Conservation (phyloP, 73 alveolate genomes). For the Stentor roeselii region DNA sequence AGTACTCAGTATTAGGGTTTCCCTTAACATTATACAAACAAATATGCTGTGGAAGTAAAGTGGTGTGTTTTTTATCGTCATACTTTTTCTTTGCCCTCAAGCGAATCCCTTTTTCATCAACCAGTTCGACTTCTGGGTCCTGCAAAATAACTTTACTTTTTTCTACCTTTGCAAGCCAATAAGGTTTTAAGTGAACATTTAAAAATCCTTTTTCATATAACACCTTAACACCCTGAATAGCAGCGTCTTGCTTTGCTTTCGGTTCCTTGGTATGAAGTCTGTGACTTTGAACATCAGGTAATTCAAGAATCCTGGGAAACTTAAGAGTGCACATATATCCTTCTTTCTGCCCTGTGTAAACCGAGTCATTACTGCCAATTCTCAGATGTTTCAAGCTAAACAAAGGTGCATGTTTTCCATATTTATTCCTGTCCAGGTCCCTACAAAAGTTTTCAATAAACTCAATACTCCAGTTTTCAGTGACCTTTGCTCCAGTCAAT, state of each 20-base stretch:
- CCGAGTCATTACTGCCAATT: background rate
- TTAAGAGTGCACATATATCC: background rate
- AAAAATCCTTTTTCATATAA: background rate
- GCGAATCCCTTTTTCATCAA: background rate
- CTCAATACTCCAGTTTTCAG: background rate
- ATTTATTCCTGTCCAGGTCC: background rate
- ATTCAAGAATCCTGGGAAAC: background rate
- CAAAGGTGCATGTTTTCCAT: background rate
- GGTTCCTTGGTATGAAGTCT: background rate
- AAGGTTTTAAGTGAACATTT: background rate
- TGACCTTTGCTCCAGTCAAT: background rate
- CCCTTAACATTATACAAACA: background rate
- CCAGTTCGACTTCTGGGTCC: background rate
- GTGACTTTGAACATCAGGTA: background rate
- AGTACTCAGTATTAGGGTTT: background rate
- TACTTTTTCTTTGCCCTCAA: background rate
- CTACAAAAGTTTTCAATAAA: background rate
- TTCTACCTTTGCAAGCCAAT: background rate
- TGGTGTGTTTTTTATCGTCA: background rate
- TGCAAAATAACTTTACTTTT: background rate
- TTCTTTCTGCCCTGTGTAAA: background rate
- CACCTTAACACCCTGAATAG: background rate
- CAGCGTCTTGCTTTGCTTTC: background rate
- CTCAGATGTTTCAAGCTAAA: background rate
- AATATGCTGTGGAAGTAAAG: background rate